These are phyloP conservation scores for Fusarium sacchari DNA, from an alignment of 2,329 filamentous ascomycete species.

Conservation along the genomic window DNA sequence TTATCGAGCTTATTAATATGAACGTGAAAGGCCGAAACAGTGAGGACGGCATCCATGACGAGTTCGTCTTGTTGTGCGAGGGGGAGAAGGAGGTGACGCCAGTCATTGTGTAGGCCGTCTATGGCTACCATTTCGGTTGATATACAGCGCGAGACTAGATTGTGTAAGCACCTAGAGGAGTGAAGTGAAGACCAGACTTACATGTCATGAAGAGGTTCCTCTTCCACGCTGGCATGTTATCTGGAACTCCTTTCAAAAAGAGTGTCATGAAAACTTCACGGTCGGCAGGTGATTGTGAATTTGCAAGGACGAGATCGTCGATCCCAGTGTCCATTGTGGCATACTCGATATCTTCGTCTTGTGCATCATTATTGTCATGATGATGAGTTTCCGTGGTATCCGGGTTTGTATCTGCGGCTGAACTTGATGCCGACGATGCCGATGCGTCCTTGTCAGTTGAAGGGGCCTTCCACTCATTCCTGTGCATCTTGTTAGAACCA, in stretches of 20 bases:
- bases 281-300: not conserved
- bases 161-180: not conserved
- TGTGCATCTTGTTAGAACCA: not conserved
- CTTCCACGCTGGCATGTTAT: conserved; percentile 26
- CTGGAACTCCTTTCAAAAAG: conserved; percentile 17
- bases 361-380: not conserved
- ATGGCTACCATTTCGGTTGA: conserved; percentile 42
- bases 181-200: rapidly evolving
- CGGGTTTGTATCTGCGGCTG: not conserved
- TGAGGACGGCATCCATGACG: conserved; percentile 36
- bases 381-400: rapidly evolving
- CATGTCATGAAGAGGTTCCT: conserved; percentile 31
- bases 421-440: not conserved
- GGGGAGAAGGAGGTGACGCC: conserved; percentile 38
- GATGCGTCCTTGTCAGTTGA: not conserved
- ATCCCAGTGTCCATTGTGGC: not conserved
- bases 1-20: conserved; percentile 11
- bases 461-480: conserved; percentile 18
- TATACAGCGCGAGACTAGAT: conserved; percentile 30
- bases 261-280: not conserved
- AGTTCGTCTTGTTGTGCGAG: conserved; percentile 34
- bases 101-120: conserved; percentile 41
- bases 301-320: not conserved
- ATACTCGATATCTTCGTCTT: not conserved
- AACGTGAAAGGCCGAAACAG: conserved; percentile 33